A percentile compares a stretch with the other conserved stretches of the same genome.
Conservation (phyloP, 768 basidiomycete genomes). For the Vararia minispora region DNA sequence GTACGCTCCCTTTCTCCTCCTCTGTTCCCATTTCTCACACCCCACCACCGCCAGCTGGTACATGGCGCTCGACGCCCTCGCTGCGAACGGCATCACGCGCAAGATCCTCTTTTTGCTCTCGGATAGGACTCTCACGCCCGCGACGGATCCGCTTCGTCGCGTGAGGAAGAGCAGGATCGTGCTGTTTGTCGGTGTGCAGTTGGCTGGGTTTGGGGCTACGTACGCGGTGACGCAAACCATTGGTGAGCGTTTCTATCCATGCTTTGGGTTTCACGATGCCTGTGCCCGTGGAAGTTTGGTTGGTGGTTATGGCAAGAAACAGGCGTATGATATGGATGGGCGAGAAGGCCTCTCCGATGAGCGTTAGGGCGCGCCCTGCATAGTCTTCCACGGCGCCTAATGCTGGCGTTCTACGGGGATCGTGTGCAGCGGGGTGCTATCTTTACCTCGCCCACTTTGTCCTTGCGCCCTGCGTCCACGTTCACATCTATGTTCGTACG, state of each 20-base stretch:
- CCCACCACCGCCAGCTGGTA: conserved; percentile 51
- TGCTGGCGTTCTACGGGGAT: no score
- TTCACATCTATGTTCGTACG: no score
- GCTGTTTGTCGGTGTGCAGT: conserved; percentile 63
- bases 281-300: no score
- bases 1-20: conserved; percentile 26
- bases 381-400: no score
- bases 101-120: conserved; percentile 73
- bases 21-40: neutral
- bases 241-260: conserved; percentile 31
- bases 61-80: conserved; percentile 81
- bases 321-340: no score
- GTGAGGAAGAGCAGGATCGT: conserved; percentile 68
- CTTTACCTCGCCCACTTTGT: no score
- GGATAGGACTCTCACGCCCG: conserved; percentile 52
- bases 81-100: conserved; percentile 70
- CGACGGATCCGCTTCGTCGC: conserved; percentile 57
- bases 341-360: no score
- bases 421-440: no score
- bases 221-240: conserved; percentile 88
- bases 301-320: no score
- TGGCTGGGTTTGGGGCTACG: conserved; percentile 77
- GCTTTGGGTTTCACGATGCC: no score
- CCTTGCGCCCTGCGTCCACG: no score
- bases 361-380: no score